Conservation (phyloP, 179 eudicot genomes). For the Spergularia azorica region DNA sequence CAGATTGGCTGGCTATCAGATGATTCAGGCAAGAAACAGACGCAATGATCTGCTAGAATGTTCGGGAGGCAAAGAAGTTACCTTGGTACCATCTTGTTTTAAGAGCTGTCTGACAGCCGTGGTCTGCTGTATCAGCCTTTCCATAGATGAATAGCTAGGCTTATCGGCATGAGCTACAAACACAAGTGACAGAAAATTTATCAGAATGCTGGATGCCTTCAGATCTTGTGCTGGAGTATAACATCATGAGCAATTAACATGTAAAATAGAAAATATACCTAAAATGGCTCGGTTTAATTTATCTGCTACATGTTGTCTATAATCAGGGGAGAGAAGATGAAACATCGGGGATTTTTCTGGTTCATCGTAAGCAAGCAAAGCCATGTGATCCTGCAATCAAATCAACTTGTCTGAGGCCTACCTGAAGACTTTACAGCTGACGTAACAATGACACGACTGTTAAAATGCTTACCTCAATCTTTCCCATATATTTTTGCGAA, state of each 20-base stretch:
- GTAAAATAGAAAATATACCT: constrained; percentile 46
- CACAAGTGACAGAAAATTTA: constrained; percentile 6
- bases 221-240: not conserved
- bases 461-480: constrained; percentile 62
- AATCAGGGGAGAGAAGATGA: constrained; percentile 65
- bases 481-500: constrained; percentile 59
- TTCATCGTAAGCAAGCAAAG: constrained; percentile 86
- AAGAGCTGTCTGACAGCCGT: constrained; percentile 57
- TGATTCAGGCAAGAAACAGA: not conserved
- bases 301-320: constrained; percentile 73
- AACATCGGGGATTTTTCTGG: constrained; percentile 95
- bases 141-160: constrained; percentile 55
- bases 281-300: constrained; percentile 75
- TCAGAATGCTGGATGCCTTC: not conserved
- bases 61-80: constrained; percentile 9
- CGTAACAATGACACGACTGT: not conserved
- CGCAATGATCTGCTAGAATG: not conserved
- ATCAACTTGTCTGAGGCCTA: not conserved
- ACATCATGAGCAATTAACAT: not conserved
- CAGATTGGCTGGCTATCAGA: not conserved
- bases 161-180: constrained; percentile 56
- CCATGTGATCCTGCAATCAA: constrained; percentile 69
- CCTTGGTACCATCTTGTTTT: constrained; percentile 74
- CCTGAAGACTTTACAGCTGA: not conserved
- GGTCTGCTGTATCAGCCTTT: no score